phyloP scores from a whole-genome alignment of 2,329 filamentous ascomycete genomes.

The Stachybotrys elegans region DNA sequence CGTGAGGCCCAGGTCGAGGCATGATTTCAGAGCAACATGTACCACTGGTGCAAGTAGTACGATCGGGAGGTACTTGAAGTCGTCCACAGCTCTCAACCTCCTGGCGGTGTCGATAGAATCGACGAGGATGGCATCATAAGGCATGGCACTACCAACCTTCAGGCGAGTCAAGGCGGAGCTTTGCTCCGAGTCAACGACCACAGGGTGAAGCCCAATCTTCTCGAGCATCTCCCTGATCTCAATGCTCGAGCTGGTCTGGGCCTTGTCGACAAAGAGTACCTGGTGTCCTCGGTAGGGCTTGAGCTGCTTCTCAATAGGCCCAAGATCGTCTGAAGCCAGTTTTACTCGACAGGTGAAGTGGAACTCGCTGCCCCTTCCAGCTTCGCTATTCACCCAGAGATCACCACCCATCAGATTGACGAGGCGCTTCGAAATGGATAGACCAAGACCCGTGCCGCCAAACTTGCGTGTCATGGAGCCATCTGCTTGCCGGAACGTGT shows the following conservation, averaged over 20 bases:
- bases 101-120: constrained; percentile 91
- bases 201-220: constrained; percentile 72
- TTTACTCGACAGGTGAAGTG: constrained; percentile 94
- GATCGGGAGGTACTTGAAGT: constrained; percentile 97
- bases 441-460: constrained; percentile 85
- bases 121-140: constrained; percentile 93
- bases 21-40: constrained; percentile 87
- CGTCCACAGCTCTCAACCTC: constrained; percentile 77
- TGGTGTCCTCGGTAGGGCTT: constrained; percentile 89
- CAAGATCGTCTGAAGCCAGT: constrained; percentile 73
- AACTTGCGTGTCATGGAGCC: constrained; percentile 95
- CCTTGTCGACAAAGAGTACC: constrained; percentile 92
- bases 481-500: constrained; percentile 98
- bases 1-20: constrained; percentile 91
- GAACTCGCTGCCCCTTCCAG: constrained; percentile 88
- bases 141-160: constrained; percentile 52
- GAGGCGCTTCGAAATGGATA: constrained; percentile 92
- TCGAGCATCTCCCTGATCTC: constrained; percentile 75
- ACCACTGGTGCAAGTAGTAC: constrained; percentile 86
- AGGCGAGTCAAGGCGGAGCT: constrained; percentile 53
- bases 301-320: constrained; percentile 75
- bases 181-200: constrained; percentile 77
- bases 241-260: constrained; percentile 70
- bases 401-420: constrained; percentile 96
- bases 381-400: constrained; percentile 92